phyloP scores from a whole-genome alignment of 2,329 filamentous ascomycete genomes.

The Colletotrichum theobromicola region DNA sequence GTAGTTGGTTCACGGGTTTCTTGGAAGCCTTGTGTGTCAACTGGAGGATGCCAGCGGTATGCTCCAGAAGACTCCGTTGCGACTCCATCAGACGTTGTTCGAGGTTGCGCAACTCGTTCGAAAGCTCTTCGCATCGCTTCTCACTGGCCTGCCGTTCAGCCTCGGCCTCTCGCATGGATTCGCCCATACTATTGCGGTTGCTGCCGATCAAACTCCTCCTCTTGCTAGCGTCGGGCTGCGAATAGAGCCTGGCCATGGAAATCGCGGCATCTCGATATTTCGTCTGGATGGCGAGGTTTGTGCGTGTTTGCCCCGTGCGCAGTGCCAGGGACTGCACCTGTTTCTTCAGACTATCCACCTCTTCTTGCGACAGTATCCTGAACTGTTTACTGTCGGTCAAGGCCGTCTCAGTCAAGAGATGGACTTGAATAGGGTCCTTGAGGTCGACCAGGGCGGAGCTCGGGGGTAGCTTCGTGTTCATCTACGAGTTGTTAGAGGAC shows the following conservation, averaged over 20 bases:
- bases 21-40: slow-evolving; percentile 83
- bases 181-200: slow-evolving; percentile 52
- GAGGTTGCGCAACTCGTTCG: slow-evolving; percentile 78
- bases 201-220: slow-evolving; percentile 52
- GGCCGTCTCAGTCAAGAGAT: slow-evolving; percentile 92
- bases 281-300: slow-evolving; percentile 86
- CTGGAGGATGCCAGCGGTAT: slow-evolving; percentile 91
- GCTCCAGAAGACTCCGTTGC: slow-evolving; percentile 79
- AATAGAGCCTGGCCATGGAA: slow-evolving; percentile 83
- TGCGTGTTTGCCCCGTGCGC: slow-evolving; percentile 81
- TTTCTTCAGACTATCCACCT: slow-evolving; percentile 91
- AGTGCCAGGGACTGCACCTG: slow-evolving; percentile 74
- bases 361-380: slow-evolving; percentile 86
- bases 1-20: slow-evolving; percentile 43
- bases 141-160: slow-evolving; percentile 77
- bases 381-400: slow-evolving; percentile 86
- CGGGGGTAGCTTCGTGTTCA: slow-evolving; percentile 56
- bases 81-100: slow-evolving; percentile 79
- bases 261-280: slow-evolving; percentile 94
- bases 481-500: slow-evolving; percentile 38
- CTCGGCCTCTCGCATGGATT: slow-evolving; percentile 67
- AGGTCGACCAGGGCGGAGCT: slow-evolving; percentile 65
- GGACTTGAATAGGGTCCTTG: slow-evolving; percentile 80
- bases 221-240: slow-evolving; percentile 55
- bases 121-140: slow-evolving; percentile 84